Base-by-base conservation (phyloP, 768 basidiomycete genomes). In the Hypholoma fasciculare region DNA sequence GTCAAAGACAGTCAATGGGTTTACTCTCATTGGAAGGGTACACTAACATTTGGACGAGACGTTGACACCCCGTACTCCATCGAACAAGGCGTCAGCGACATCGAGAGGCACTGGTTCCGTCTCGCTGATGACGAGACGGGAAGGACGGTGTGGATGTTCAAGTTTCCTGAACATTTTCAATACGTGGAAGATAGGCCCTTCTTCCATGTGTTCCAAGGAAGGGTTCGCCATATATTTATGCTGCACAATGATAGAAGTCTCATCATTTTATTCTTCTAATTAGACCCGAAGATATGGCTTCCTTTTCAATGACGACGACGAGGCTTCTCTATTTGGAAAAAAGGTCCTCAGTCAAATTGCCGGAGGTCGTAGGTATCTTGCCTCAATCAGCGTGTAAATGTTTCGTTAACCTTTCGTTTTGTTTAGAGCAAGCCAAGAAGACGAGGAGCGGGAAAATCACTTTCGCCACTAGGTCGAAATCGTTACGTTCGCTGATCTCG, bases 161-260 rank as follows among this genome's bases (percentile, higher is more conserved):
- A 81, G 59, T 76, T 89, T 54, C 83, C 84, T 0, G 73, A 75
- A 46, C 73, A 75, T 48, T 81, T 88, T 64, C 80, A 86, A 53
- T 98, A 96, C 70, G 81, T 83, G 64, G 80, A 88, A 63, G 94
- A 97, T 71, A 84, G 89, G 56, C 90, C 93, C 2, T 96, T 96
- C 76, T 97, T 97, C 74, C 94, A 98, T 71, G 81, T 87, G 39
- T 96, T 96, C 72, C 84, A 87, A 47, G 92, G 91, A 42, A 84
- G 89, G 75, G 95, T 96, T 67, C 69, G 91, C 78, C 12, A 39
- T 19, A 30, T 49, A 20, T n/a, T 20, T 42, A 19, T 14, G 9
- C n/a, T 23, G 52, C 37, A 26, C 51, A 48, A 40, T 20, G 9
- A 42, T 58, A 39, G 23, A 39, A 11, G 2, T 39, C 27, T 20